phyloP scores from a whole-genome alignment of 345 rosid genomes.

The Psidium friedrichsthalianum region DNA sequence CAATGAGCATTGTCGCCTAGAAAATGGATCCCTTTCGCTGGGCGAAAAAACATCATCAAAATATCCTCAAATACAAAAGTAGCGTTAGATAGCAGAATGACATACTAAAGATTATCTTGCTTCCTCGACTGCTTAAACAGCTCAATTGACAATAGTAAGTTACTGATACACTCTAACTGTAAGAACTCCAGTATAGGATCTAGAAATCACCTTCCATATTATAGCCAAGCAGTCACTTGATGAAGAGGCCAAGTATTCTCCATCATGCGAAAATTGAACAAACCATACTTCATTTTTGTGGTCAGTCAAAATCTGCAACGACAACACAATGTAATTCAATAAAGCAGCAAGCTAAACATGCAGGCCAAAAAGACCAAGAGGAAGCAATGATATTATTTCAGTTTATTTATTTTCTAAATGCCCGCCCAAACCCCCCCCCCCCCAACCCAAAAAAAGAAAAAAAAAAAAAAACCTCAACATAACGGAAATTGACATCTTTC shows the following conservation, averaged over 20 bases:
- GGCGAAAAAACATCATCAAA: background rate
- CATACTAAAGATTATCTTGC: background rate
- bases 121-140: background rate
- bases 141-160: background rate
- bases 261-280: conserved; percentile 75
- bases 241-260: conserved; percentile 79
- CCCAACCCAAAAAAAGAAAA: no score
- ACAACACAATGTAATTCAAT: background rate
- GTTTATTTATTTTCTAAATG: background rate
- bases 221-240: conserved; percentile 90
- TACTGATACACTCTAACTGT: background rate
- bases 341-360: background rate
- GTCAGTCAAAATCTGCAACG: conserved; percentile 59
- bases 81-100: background rate
- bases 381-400: background rate
- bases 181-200: background rate
- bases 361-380: background rate
- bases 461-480: background rate
- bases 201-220: conserved; percentile 69
- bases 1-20: background rate
- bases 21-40: background rate
- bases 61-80: background rate
- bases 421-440: no score
- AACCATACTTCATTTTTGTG: conserved; percentile 93
- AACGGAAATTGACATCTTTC: background rate